Conservation (phyloP, 2,329 filamentous ascomycete species). For the Cadophora malorum region DNA sequence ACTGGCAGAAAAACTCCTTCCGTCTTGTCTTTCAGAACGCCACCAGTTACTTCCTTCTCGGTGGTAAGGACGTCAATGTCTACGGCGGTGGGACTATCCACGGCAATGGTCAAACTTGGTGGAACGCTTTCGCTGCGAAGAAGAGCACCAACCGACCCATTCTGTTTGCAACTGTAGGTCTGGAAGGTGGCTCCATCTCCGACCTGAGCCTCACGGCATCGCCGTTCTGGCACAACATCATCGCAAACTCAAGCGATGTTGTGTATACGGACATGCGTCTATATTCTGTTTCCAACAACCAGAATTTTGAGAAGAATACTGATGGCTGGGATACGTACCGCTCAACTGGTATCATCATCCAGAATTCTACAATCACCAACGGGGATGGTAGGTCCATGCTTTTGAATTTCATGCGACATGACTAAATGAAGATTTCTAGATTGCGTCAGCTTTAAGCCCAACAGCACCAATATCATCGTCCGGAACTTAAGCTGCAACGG, state of each 20-base stretch:
- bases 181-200: conserved; percentile 14
- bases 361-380: conserved; percentile 19
- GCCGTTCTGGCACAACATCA: conserved; percentile 18
- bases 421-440: background rate
- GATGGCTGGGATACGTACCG: conserved; percentile 24
- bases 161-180: conserved; percentile 12
- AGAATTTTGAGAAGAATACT: conserved; percentile 21
- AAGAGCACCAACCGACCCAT: conserved; percentile 8
- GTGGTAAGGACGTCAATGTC: conserved; percentile 19
- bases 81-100: conserved; percentile 18
- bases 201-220: conserved; percentile 12
- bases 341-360: conserved; percentile 16
- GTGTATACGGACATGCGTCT: conserved; percentile 18
- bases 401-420: background rate
- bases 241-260: conserved; percentile 19
- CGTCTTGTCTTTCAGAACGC: conserved; percentile 14
- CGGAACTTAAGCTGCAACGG: conserved; percentile 19
- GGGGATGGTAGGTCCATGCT: conserved; percentile 16
- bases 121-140: conserved; percentile 17
- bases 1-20: conserved; percentile 54
- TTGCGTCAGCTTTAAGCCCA: conserved; percentile 23
- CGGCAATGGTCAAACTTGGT: conserved; percentile 22
- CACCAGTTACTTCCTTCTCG: conserved; percentile 14
- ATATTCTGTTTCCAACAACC: conserved; percentile 7
- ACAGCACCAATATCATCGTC: conserved; percentile 24